Conservation (phyloP, 306 rosid genomes). For the Pyrus betulifolia region DNA sequence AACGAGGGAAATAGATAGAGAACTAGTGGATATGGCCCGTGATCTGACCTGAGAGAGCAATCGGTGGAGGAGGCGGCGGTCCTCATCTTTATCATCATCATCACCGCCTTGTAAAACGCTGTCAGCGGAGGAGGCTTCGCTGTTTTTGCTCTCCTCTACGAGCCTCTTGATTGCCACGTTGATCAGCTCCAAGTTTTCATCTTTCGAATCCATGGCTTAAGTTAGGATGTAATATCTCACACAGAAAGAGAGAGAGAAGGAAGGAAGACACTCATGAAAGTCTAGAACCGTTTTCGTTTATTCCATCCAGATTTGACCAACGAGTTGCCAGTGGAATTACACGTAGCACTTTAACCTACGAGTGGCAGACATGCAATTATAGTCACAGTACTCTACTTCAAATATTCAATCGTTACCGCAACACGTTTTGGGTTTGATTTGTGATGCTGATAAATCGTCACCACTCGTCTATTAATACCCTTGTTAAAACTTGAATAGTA, state of each 20-base stretch:
- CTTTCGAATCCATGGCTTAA: slow-evolving; percentile 38
- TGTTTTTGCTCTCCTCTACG: slow-evolving; percentile 31
- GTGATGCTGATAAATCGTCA: too few species aligned
- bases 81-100: slow-evolving; percentile 24
- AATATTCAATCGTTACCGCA: too few species aligned
- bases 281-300: too few species aligned
- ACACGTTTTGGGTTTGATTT: too few species aligned
- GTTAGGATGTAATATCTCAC: background rate
- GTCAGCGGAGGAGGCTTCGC: slow-evolving; percentile 6
- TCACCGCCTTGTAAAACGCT: background rate
- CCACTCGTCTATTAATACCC: too few species aligned
- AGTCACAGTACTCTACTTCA: too few species aligned
- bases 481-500: too few species aligned
- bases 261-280: background rate
- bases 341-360: background rate
- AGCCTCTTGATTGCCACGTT: slow-evolving; percentile 51
- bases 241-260: background rate
- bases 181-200: slow-evolving; percentile 44
- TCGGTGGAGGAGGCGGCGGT: slow-evolving; percentile 44
- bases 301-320: background rate
- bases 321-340: background rate
- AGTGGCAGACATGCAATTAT: too few species aligned
- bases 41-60: slow-evolving; percentile 60
- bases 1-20: background rate
- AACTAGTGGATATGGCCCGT: background rate